Percentiles rank a stretch among this genome's conserved stretches.
phyloP scores from a whole-genome alignment of 1,139 yeast genomes.

The Ashbya aceris region DNA sequence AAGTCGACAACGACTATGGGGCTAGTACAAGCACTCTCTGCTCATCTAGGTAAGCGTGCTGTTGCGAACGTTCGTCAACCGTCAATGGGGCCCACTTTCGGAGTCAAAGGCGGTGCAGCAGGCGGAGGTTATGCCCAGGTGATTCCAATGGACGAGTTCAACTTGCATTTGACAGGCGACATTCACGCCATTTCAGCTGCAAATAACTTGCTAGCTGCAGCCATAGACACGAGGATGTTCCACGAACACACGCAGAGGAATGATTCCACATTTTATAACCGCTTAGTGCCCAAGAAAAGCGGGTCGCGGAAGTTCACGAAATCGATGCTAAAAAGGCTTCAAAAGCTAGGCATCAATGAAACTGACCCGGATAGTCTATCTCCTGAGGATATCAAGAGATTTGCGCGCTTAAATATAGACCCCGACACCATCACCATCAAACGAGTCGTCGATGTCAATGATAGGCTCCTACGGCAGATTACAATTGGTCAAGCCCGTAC shows the following conservation, averaged over 20 bases:
- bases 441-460: slow-evolving; percentile 76
- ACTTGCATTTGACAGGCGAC: slow-evolving; percentile 79
- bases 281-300: slow-evolving; percentile 62
- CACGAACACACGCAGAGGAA: slow-evolving; percentile 66
- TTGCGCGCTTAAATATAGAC: slow-evolving; percentile 60
- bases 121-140: slow-evolving; percentile 85
- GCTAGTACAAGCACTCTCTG: slow-evolving; percentile 69
- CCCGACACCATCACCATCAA: slow-evolving; percentile 67
- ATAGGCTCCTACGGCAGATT: slow-evolving; percentile 64
- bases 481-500: slow-evolving; percentile 73
- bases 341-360: slow-evolving; percentile 54
- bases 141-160: slow-evolving; percentile 82
- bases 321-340: slow-evolving; percentile 56
- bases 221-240: slow-evolving; percentile 76
- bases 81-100: slow-evolving; percentile 82
- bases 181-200: slow-evolving; percentile 79
- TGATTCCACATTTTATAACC: slow-evolving; percentile 52
- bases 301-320: slow-evolving; percentile 58
- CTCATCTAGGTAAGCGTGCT: slow-evolving; percentile 58
- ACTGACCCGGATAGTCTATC: slow-evolving; percentile 62
- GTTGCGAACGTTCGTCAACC: slow-evolving; percentile 81
- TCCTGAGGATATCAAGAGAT: slow-evolving; percentile 50
- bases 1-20: slow-evolving; percentile 77
- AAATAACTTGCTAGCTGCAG: slow-evolving; percentile 71
- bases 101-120: slow-evolving; percentile 85